Base-by-base conservation (phyloP, 345 rosid species). In the Heritiera littoralis region DNA sequence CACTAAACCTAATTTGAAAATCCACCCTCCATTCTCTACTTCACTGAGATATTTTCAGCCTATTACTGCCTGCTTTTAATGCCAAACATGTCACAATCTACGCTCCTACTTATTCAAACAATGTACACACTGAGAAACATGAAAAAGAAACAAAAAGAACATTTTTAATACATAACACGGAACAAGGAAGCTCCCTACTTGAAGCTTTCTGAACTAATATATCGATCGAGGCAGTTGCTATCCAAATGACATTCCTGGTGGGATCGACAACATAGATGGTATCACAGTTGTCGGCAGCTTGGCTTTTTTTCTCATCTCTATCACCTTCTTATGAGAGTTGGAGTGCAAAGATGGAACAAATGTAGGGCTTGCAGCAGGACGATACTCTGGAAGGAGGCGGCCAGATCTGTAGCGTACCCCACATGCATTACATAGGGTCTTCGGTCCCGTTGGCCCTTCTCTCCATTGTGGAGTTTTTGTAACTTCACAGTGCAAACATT, bases 391-490 rank as follows among this genome's bases (percentile, higher is more conserved):
- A 80, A 88, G 80, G 72, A 92, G 96, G 78, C 97, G 93, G 64
- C 97, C 98, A 3, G 96, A 91, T 81, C 97, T 88, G 81, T 86
- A 92, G 15, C 98, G 91, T 59, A 94, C 97, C 32, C 98, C 98
- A 51, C 98, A 94, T 43, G 97, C 98, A 75, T 92, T 94, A 87
- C 98, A 94, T 7, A 94, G 94, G 20, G 97, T 94, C 87, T 89
- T 94, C n/a, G 93, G 96, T 4, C 98, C 98, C 83, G 58, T 75
- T 3, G 98, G 98, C 20, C 98, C 98, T 85, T 91, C 97, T 80
- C 98, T 91, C 98, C 98, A 94, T 79, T 94, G 97, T 5, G 97
- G 97, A 76, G 97, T 94, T 81, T 84, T 88, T 2, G 93, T 89
- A 73, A 89, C 89, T 86, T 87, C 87, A 74, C 98, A 92, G 77